phyloP scores from a whole-genome alignment of 179 eudicot species.

The Heliamphora pulchella region DNA sequence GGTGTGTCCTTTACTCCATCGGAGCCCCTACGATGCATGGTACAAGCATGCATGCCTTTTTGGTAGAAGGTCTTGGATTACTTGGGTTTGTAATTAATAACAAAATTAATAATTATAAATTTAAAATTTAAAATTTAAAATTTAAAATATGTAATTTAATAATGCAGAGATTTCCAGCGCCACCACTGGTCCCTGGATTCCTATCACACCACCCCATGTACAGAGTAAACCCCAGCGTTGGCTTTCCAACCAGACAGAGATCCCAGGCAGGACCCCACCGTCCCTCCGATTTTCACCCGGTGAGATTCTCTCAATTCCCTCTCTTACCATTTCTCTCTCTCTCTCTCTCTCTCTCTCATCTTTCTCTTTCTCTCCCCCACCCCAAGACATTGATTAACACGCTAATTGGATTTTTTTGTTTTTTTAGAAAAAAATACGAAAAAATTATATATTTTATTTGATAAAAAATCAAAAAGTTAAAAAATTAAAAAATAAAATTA shows the following conservation, averaged over 20 bases:
- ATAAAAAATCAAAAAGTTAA: no score
- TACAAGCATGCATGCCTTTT: no score
- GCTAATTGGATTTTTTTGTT: no score
- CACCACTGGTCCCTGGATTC: slow-evolving; percentile 59
- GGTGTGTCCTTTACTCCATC: no score
- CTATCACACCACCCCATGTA: slow-evolving; percentile 57
- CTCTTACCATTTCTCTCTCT: slow-evolving; percentile 2
- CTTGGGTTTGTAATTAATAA: not conserved
- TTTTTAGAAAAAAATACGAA: no score
- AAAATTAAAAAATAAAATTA: no score
- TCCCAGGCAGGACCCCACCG: slow-evolving; percentile 29
- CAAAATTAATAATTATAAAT: not conserved
- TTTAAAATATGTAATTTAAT: not conserved
- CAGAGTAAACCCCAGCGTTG: slow-evolving; percentile 39
- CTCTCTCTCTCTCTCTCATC: not conserved
- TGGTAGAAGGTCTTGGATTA: not conserved
- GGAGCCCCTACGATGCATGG: no score
- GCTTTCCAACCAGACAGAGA: slow-evolving; percentile 25
- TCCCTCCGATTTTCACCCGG: slow-evolving; percentile 62
- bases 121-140: no score
- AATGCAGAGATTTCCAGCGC: slow-evolving; percentile 56
- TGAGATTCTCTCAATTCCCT: slow-evolving; percentile 13
- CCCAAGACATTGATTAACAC: no score
- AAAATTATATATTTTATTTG: no score
- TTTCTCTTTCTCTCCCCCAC: no score